Base-by-base conservation (phyloP, 805 yeast species). In the Ogataea dorogensis region DNA sequence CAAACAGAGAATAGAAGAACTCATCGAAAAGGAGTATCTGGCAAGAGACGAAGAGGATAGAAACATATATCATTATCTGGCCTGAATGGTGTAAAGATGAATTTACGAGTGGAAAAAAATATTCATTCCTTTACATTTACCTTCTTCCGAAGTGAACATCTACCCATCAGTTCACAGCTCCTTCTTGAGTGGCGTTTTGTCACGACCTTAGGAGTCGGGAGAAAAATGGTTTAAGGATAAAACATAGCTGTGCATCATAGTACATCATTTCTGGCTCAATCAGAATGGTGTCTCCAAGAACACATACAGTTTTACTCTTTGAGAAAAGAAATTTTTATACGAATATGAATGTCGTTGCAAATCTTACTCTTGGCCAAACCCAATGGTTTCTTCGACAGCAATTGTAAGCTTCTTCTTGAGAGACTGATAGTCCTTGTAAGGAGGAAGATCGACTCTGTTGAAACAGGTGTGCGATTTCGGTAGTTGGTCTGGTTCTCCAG, bases 381-480 rank as follows among this genome's bases (percentile, higher is more conserved):
- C 99, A 59, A 93, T 93, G 11, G 99, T 93, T 67, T 93, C 98
- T 64, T 93, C 99, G 24, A 93, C 98, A 19, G 99, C 99, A 61
- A 91, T 73, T 22, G 95, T 83, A 54, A 93, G 74, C 64, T 93
- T 93, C 65, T 87, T 93, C 56, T 79, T 86, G 72, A 93, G 66
- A 35, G 85, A 71, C 35, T 84, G 96, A 60, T 75, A 86, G 57
- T 84, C 89, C 41, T 73, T 74, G 64, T 93, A 93, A 39, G 94
- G 95, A 25, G 99, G 99, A 56, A 93, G 73, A 68, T 93, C 98
- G 36, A 93, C 97, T 68, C 99, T 85, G 69, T 93, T 93, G 77
- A 93, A 93, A 74, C 99, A 91, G 2, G 99, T 93, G 61, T 93
- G 98, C 7, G 96, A 86, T 64, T 93, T 93, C 28, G 99, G 99